Evolutionary conservation across 1,284 basidiomycete genomes (phyloP).

Genomic region (Tremellales sp.): DNA sequence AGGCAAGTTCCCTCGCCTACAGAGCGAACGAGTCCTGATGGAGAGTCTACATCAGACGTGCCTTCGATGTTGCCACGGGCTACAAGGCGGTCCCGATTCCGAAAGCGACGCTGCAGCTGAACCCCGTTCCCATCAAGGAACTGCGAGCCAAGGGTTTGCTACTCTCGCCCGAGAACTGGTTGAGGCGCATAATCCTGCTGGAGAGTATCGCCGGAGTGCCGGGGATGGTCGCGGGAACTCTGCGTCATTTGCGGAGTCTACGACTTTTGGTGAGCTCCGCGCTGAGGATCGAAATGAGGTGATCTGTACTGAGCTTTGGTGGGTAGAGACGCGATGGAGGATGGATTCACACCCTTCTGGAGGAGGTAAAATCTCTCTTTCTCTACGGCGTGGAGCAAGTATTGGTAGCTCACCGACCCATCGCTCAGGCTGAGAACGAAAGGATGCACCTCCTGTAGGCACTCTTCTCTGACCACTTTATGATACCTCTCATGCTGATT

Average conservation of each 20-base stretch:
- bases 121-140: constrained; percentile 61
- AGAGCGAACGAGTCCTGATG: too few relatives aligned
- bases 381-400: too few relatives aligned
- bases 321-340: constrained; percentile 74
- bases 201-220: constrained; percentile 90
- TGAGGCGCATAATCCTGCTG: constrained; percentile 78
- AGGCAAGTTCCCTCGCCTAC: constrained; percentile 54
- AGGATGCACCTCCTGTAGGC: constrained; percentile 81
- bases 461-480: constrained; percentile 20
- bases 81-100: constrained; percentile 66
- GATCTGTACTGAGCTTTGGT: neutral
- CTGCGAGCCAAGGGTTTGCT: constrained; percentile 68
- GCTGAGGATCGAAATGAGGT: neutral
- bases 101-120: constrained; percentile 23
- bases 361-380: too few relatives aligned
- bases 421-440: constrained; percentile 94
- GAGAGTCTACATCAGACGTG: constrained; percentile 49
- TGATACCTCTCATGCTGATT: constrained; percentile 13
- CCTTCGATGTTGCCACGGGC: constrained; percentile 63
- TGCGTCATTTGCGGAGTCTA: constrained; percentile 76
- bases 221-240: constrained; percentile 86
- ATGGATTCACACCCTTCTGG: constrained; percentile 78
- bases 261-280: constrained; percentile 71
- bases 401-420: too few relatives aligned
- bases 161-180: constrained; percentile 71